These are phyloP conservation scores for Paraglomus occultum DNA, from an alignment of 192 early-diverging fungal genomes.

Conservation along the genomic window DNA sequence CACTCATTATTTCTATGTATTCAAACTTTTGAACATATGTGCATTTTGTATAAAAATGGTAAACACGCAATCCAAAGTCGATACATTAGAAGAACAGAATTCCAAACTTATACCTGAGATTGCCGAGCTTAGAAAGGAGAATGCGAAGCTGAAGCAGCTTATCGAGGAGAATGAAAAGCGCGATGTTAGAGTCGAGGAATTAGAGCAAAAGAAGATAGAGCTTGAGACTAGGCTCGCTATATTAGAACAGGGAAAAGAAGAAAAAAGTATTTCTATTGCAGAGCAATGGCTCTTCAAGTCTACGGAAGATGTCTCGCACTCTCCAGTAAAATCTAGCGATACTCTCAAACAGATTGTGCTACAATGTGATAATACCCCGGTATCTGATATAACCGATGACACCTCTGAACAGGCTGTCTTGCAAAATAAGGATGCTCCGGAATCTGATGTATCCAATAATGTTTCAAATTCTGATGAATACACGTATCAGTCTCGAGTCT, in stretches of 20 bases:
- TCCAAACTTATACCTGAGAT: too few species aligned
- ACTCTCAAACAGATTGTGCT: too few species aligned
- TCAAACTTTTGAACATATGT: too few species aligned
- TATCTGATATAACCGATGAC: slow-evolving; percentile 22
- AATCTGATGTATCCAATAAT: neutral
- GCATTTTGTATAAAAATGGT: too few species aligned
- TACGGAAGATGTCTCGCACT: slow-evolving; percentile 13
- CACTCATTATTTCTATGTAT: too few species aligned
- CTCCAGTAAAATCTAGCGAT: slow-evolving; percentile 17
- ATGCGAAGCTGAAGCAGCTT: neutral
- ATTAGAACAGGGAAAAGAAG: slow-evolving; percentile 27
- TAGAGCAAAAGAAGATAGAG: slow-evolving; percentile 25
- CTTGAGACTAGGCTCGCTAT: slow-evolving; percentile 20
- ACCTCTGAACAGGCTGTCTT: slow-evolving; percentile 17
- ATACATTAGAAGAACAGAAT: too few species aligned
- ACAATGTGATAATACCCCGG: slow-evolving; percentile 21
- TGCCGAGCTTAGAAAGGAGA: slow-evolving; percentile 3
- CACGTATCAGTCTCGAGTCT: slow-evolving; percentile 20
- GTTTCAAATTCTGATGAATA: slow-evolving; percentile 11
- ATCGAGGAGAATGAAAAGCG: slow-evolving; percentile 18
- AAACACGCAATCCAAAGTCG: too few species aligned
- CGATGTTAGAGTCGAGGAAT: slow-evolving; percentile 22
- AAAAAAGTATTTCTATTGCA: slow-evolving; percentile 28
- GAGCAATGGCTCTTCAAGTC: too few species aligned
- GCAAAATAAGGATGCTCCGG: slow-evolving; percentile 19